Evolutionary conservation across 116 monocot species (phyloP).

Genomic region (Trichopus zeylanicus): DNA sequence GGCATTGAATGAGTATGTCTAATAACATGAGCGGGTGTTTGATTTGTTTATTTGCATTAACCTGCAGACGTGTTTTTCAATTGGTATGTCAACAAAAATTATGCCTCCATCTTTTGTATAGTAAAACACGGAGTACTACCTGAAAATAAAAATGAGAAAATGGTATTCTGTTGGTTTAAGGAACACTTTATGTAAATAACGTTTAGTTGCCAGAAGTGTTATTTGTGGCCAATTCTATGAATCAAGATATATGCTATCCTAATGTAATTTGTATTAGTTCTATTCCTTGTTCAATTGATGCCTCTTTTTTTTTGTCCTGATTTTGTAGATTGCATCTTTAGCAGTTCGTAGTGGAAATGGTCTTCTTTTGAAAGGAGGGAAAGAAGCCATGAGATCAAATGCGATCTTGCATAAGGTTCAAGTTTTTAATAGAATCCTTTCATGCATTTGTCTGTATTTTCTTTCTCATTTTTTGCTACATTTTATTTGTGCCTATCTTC

Average conservation of each 20-base stretch:
- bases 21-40: too few species aligned
- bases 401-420: slow-evolving; percentile 84
- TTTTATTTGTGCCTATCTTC: background rate
- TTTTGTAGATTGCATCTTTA: slow-evolving; percentile 47
- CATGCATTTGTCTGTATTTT: background rate
- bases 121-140: background rate
- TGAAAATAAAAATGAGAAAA: background rate
- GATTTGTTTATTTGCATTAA: too few species aligned
- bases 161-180: background rate
- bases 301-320: too few species aligned
- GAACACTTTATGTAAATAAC: background rate
- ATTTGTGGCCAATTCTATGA: too few species aligned
- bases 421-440: background rate
- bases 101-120: background rate
- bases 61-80: too few species aligned
- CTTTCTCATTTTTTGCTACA: background rate
- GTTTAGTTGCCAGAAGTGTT: too few species aligned
- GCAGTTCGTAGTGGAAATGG: slow-evolving; percentile 98
- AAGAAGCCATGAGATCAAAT: slow-evolving; percentile 95
- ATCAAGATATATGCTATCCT: too few species aligned
- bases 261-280: too few species aligned
- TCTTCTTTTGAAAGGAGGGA: slow-evolving; percentile 95
- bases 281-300: too few species aligned
- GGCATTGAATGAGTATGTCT: too few species aligned
- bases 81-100: too few species aligned